Base-by-base conservation (phyloP, 2,329 filamentous ascomycete species). In the Cladobotryum mycophilum region DNA sequence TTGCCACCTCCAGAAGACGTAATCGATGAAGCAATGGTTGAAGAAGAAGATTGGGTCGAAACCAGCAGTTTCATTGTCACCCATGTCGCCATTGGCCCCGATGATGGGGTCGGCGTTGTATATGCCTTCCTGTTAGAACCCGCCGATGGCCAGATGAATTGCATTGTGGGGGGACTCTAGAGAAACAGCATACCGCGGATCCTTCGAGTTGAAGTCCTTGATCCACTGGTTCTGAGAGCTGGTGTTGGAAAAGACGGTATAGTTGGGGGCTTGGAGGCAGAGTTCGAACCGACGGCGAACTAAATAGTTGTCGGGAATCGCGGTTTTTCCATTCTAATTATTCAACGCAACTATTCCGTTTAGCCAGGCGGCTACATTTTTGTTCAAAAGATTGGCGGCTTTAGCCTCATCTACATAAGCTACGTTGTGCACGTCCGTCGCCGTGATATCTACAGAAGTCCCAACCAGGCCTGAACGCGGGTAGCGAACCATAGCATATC, bases 11-110 rank as follows among this genome's bases (percentile, higher is more conserved):
- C 63, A 64, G 49, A 66, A 65, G 11, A 60, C 47, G 34, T 53
- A 52, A 54, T 66, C 63, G 44, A 66, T 53, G 45, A 63, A 66
- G 53, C 52, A 57, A 51, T 66, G 64, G 45, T 66, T 63, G 48
- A 66, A 61, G 56, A 53, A 66, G 47, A 66, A 66, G 47, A 65
- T 57, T n/a, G 62, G 62, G 43, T 67, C 64, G 36, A 67, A 66
- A 7, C 48, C 54, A 7, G 64, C 62, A 22, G 61, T 66, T n/a
- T 67, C 61, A 47, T 66, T 67, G 47, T 63, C 61, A 3, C 62
- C 64, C 61, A 66, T 66, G 51, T 66, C 63, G 7, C 64, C 63
- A n/a, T 64, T 64, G 8, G 64, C 62, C 9, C 52, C 60, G n/a
- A 37, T 38, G 17, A 56, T 55, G 8, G 13, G 37, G n/a, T 18